Evolutionary conservation across 495 filamentous ascomycete species (phyloP).

Genomic region (Penicillium simplicissimum): DNA sequence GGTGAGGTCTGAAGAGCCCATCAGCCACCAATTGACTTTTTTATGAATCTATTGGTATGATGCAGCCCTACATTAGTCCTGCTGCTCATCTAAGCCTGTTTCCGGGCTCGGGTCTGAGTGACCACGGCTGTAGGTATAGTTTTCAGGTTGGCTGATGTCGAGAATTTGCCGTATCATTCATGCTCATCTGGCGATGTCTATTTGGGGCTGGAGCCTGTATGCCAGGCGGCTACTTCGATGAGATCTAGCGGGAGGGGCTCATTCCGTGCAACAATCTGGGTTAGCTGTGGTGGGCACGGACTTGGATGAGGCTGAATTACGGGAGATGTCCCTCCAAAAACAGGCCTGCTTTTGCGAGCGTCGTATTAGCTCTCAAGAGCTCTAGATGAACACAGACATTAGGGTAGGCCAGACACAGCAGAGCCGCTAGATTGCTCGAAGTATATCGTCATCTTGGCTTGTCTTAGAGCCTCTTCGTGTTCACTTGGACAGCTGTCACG

Average conservation of each 20-base stretch:
- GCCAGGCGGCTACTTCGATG: background rate
- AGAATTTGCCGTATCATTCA: slow-evolving; percentile 6
- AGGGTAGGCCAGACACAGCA: background rate
- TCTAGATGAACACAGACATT: background rate
- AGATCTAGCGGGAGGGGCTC: background rate
- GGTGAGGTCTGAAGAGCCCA: background rate
- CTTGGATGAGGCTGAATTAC: background rate
- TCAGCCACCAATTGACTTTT: slow-evolving; percentile 9
- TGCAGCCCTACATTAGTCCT: slow-evolving; percentile 14
- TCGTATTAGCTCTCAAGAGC: background rate
- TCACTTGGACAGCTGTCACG: background rate
- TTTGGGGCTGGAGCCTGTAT: background rate
- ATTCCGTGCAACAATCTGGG: background rate
- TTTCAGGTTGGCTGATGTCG: background rate
- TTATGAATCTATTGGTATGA: background rate
- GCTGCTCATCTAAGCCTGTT: background rate
- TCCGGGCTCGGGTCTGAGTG: background rate
- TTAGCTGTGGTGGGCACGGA: background rate
- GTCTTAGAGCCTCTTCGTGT: slow-evolving; percentile 2
- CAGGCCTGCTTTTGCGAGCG: background rate
- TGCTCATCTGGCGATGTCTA: background rate
- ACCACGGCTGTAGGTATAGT: background rate
- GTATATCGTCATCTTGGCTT: background rate
- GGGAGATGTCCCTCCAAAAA: background rate
- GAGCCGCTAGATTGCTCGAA: slow-evolving; percentile 2